These are phyloP conservation scores for Cladosporium sp. DNA, from an alignment of 2,329 filamentous ascomycete genomes.

Conservation along the genomic window DNA sequence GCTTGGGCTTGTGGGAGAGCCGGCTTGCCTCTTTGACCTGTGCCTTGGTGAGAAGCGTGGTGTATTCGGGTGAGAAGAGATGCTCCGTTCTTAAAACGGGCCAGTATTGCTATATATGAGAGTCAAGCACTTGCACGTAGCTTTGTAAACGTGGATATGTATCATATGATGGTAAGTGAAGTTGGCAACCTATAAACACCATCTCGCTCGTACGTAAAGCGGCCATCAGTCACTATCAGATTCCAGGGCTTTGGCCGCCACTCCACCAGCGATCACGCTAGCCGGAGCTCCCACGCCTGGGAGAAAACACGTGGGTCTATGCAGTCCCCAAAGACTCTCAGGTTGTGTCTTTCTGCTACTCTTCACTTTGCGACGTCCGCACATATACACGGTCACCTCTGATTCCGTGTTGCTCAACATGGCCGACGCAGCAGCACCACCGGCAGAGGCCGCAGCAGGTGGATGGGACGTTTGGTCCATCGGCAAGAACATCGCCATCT, in stretches of 20 bases:
- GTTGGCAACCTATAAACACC: too few species aligned
- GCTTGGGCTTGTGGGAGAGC: too few species aligned
- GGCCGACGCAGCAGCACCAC: conserved; percentile 6
- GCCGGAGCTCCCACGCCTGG: not conserved
- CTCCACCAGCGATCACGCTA: conserved; percentile 1
- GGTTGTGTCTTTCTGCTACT: not conserved
- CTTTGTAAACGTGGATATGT: too few species aligned
- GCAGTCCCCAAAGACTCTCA: not conserved
- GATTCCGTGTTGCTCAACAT: not conserved
- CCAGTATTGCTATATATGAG: too few species aligned
- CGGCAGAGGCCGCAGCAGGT: conserved; percentile 2
- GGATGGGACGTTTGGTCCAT: conserved; percentile 23
- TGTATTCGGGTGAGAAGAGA: too few species aligned
- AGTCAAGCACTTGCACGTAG: too few species aligned
- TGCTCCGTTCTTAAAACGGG: too few species aligned
- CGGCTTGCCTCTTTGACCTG: too few species aligned
- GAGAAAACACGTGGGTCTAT: conserved; percentile 11
- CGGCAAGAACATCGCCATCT: conserved; percentile 56
- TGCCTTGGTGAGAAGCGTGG: too few species aligned
- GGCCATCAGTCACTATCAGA: not conserved
- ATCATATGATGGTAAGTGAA: too few species aligned
- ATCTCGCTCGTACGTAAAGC: not conserved
- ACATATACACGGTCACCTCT: not conserved
- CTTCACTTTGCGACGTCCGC: not conserved
- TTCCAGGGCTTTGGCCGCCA: conserved; percentile 1